phyloP scores from a whole-genome alignment of 1,139 yeast genomes.

The Lodderomyces margitis region DNA sequence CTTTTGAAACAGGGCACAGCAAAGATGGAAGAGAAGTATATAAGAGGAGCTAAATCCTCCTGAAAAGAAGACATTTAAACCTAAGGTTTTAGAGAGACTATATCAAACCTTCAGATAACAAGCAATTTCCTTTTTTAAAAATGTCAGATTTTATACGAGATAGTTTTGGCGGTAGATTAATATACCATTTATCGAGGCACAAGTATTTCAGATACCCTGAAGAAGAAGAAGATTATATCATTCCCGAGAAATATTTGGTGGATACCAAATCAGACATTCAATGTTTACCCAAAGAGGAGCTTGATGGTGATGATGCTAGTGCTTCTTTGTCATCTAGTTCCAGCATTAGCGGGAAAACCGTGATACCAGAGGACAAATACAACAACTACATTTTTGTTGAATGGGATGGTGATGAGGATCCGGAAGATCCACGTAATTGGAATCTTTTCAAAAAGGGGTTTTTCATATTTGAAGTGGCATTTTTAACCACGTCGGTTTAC shows the following conservation, averaged over 20 bases:
- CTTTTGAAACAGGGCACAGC: too few relatives aligned
- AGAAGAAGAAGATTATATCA: slow-evolving; percentile 30
- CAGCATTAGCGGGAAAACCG: neutral
- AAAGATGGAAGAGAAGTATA: too few relatives aligned
- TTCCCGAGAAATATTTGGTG: slow-evolving; percentile 30
- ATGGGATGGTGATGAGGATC: slow-evolving; percentile 55
- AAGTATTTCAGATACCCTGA: slow-evolving; percentile 30
- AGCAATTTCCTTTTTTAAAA: too few relatives aligned
- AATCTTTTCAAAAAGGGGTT: slow-evolving; percentile 34
- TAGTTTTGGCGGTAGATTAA: slow-evolving; percentile 33
- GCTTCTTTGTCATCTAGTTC: neutral
- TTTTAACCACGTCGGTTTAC: slow-evolving; percentile 53
- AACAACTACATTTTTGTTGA: slow-evolving; percentile 18
- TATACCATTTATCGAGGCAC: slow-evolving; percentile 32
- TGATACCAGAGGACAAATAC: neutral
- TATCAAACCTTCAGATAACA: too few relatives aligned
- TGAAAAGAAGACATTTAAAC: too few relatives aligned
- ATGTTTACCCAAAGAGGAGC: neutral
- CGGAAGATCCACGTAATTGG: slow-evolving; percentile 62
- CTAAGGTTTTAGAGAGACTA: too few relatives aligned
- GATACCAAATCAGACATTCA: slow-evolving; percentile 3
- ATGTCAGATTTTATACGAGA: slow-evolving; percentile 25
- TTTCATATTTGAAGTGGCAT: slow-evolving; percentile 37
- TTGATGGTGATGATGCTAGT: neutral
- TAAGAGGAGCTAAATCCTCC: too few relatives aligned